Percentiles rank a stretch among this genome's conserved stretches.
Conservation (phyloP, 164 flowering plant species). For the Stephania yunnanensis region DNA sequence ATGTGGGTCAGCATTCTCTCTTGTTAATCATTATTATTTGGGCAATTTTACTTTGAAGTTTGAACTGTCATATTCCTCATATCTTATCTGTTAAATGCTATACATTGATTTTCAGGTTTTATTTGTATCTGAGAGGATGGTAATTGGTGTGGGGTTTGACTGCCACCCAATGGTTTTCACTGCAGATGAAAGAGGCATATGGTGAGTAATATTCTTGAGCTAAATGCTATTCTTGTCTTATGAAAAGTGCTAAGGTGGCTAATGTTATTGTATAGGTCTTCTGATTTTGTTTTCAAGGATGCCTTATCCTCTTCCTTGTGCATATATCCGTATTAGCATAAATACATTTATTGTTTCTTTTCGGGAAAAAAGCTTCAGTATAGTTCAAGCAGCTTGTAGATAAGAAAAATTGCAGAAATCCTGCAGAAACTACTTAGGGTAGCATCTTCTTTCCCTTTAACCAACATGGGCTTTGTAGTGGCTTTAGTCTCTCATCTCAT, state of each 20-base stretch:
- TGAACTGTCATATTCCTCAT: conserved; percentile 4
- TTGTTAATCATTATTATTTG: conserved; percentile 18
- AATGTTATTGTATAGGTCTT: not conserved
- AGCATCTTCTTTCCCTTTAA: no score
- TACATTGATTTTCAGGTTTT: conserved; percentile 46
- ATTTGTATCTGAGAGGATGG: conserved; percentile 84
- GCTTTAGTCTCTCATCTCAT: no score
- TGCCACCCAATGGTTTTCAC: conserved; percentile 88
- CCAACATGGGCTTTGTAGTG: no score
- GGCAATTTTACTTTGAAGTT: not conserved
- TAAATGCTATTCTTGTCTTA: not conserved
- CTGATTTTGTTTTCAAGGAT: no score
- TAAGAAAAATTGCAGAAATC: no score
- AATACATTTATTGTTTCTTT: no score
- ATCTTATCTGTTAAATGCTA: not conserved
- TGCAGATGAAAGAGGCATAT: conserved; percentile 89
- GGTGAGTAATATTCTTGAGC: conserved; percentile 40
- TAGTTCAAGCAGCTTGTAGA: not conserved
- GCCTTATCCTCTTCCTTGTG: no score
- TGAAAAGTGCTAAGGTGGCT: not conserved
- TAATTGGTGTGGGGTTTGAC: conserved; percentile 93
- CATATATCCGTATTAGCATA: no score
- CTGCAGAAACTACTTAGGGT: no score
- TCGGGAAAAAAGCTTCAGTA: not conserved
- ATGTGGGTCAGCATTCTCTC: conserved; percentile 99